These are phyloP conservation scores for Naegleria fowleri DNA, from an alignment of 208 protist species.

Conservation along the genomic window DNA sequence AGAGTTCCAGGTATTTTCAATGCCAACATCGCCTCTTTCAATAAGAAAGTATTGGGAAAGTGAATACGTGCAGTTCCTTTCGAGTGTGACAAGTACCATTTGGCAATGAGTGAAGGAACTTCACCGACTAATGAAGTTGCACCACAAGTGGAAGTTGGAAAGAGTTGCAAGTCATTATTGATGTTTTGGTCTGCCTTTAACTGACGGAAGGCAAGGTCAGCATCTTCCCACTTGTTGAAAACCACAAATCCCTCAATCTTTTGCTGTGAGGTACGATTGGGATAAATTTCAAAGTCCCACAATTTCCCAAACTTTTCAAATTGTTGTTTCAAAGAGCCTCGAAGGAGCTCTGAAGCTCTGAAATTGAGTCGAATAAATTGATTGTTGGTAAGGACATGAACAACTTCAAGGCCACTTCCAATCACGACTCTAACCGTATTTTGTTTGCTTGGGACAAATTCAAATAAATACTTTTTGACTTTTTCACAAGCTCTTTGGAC, in stretches of 20 bases:
- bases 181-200: neutral
- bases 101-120: too few relatives aligned
- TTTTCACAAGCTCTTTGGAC: neutral
- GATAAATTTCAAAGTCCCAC: neutral
- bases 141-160: neutral
- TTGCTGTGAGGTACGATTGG: neutral
- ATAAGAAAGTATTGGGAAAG: too few relatives aligned
- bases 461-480: neutral
- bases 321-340: neutral
- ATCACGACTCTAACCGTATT: neutral
- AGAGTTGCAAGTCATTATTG: neutral
- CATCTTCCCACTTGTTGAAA: neutral
- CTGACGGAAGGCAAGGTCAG: neutral
- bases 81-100: too few relatives aligned
- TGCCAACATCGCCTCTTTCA: too few relatives aligned
- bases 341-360: neutral
- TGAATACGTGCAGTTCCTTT: too few relatives aligned
- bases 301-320: neutral
- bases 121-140: too few relatives aligned
- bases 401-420: neutral
- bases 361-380: neutral
- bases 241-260: neutral
- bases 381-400: neutral
- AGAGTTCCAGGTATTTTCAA: too few relatives aligned
- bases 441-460: neutral